phyloP scores from a whole-genome alignment of 1,139 yeast genomes.

The Diutina scorzettiae region DNA sequence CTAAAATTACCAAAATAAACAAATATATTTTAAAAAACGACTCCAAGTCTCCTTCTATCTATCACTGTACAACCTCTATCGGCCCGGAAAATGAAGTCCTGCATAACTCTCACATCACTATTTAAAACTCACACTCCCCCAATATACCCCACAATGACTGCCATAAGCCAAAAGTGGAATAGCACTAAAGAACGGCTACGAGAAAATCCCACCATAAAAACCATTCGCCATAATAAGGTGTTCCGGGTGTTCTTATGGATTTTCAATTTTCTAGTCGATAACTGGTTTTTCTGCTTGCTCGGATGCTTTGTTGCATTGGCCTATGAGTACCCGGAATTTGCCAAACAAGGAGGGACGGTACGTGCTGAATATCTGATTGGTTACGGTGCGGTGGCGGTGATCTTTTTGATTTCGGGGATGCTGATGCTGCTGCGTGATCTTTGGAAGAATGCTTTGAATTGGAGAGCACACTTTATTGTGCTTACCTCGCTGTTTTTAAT shows the following conservation, averaged over 20 bases:
- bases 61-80: no score
- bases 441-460: conserved; percentile 47
- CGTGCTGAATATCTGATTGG: conserved; percentile 64
- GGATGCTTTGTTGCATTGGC: conserved; percentile 70
- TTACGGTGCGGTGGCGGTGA: conserved; percentile 79
- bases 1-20: no score
- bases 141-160: no score
- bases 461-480: conserved; percentile 76
- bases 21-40: no score
- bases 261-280: conserved; percentile 19
- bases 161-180: no score
- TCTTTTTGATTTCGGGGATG: conserved; percentile 70
- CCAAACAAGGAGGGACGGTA: conserved; percentile 71
- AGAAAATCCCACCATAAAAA: not conserved
- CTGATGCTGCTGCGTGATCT: conserved; percentile 59
- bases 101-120: no score
- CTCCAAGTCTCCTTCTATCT: no score
- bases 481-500: conserved; percentile 57
- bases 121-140: no score
- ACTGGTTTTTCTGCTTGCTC: conserved; percentile 66
- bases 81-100: no score
- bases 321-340: conserved; percentile 68
- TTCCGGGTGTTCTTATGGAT: not conserved
- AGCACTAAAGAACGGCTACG: not conserved
- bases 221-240: not conserved